Conservation (phyloP, 805 yeast species). For the Vanderwaltozyma verrucispora region DNA sequence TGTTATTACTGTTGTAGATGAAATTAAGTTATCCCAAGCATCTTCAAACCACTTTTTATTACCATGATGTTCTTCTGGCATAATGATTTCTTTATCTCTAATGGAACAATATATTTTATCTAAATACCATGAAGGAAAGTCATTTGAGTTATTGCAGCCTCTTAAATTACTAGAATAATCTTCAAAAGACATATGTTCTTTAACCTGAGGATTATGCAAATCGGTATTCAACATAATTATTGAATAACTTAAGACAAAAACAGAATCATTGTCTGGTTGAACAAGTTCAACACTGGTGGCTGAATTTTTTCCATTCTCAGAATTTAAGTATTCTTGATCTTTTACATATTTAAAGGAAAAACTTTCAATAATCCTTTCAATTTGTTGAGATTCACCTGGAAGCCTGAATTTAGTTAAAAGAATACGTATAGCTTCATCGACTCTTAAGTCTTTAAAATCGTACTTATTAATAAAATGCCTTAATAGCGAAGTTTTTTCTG, state of each 20-base stretch:
- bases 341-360: conserved; percentile 74
- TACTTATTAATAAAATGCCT: conserved; percentile 56
- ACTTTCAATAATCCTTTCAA: conserved; percentile 80
- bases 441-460: conserved; percentile 68
- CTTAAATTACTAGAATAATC: conserved; percentile 71
- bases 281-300: conserved; percentile 33
- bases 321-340: conserved; percentile 37
- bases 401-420: conserved; percentile 75
- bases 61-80: conserved; percentile 97
- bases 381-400: conserved; percentile 97
- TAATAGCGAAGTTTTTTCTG: conserved; percentile 50
- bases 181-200: conserved; percentile 80
- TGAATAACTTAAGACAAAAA: conserved; percentile 82
- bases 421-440: conserved; percentile 86
- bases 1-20: conserved; percentile 29
- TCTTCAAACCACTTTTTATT: conserved; percentile 89
- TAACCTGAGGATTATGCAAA: conserved; percentile 84
- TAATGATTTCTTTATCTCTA: conserved; percentile 76
- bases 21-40: conserved; percentile 62
- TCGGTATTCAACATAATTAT: conserved; percentile 93
- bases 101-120: conserved; percentile 74
- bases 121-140: conserved; percentile 80
- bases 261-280: conserved; percentile 74
- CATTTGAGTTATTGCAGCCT: conserved; percentile 58
- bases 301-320: conserved; percentile 8